Evolutionary conservation across 306 rosid species (phyloP).

Genomic region (Glycyrrhiza uralensis): DNA sequence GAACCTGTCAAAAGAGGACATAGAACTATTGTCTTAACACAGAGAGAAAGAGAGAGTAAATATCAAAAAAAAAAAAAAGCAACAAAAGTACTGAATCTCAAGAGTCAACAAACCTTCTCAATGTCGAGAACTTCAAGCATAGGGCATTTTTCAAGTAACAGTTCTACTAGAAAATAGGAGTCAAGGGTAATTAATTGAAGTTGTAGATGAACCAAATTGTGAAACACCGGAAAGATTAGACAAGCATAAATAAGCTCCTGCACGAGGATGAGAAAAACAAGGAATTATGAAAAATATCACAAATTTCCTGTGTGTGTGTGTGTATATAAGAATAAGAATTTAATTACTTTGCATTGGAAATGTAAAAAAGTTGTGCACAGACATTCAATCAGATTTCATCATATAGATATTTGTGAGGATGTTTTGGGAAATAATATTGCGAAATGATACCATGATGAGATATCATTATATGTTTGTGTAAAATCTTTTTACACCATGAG

Average conservation of each 20-base stretch:
- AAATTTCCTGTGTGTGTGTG: no score
- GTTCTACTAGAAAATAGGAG: not conserved
- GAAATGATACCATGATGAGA: no score
- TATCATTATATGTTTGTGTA: no score
- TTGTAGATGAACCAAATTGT: not conserved
- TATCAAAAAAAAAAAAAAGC: not conserved
- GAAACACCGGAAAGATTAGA: not conserved
- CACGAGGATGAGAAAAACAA: not conserved
- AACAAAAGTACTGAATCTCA: not conserved
- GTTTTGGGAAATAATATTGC: no score
- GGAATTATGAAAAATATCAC: not conserved
- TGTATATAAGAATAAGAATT: no score
- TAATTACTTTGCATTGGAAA: no score
- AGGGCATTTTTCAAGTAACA: not conserved
- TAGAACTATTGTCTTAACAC: no score
- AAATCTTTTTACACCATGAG: no score
- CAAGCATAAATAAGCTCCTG: not conserved
- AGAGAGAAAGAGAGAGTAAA: not conserved
- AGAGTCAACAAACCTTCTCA: not conserved
- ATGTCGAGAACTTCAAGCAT: not conserved
- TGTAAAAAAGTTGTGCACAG: no score
- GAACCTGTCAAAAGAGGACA: not conserved
- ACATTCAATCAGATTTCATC: no score
- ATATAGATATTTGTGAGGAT: no score
- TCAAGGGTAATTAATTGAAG: not conserved